Conservation (phyloP, 352 stramenopile genomes). For the Phytophthora cryptogea region DNA sequence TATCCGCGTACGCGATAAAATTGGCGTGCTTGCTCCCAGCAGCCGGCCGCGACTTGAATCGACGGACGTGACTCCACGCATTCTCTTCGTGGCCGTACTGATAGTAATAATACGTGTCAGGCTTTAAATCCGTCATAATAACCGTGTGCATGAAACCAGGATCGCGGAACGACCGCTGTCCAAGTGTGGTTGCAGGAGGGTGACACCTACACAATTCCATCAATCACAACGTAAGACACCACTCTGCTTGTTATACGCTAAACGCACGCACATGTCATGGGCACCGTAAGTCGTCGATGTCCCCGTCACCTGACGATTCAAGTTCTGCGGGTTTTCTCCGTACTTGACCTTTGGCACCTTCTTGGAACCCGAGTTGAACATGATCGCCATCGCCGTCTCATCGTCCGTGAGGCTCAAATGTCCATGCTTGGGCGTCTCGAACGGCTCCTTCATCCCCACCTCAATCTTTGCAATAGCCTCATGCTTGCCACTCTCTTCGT, state of each 20-base stretch:
- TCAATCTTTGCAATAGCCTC: slow-evolving; percentile 38
- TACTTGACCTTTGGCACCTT: slow-evolving; percentile 51
- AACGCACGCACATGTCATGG: slow-evolving; percentile 50
- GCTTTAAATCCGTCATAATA: slow-evolving; percentile 49
- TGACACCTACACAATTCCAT: slow-evolving; percentile 48
- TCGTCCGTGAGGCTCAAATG: slow-evolving; percentile 67
- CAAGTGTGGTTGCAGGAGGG: slow-evolving; percentile 46
- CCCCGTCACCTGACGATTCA: slow-evolving; percentile 34
- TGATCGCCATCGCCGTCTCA: slow-evolving; percentile 57
- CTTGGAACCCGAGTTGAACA: slow-evolving; percentile 74
- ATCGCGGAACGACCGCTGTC: slow-evolving; percentile 53
- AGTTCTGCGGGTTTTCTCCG: slow-evolving; percentile 28
- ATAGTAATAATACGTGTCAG: slow-evolving; percentile 59
- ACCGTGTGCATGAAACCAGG: slow-evolving; percentile 72
- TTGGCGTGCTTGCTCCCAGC: slow-evolving; percentile 40
- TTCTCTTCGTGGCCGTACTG: slow-evolving; percentile 61
- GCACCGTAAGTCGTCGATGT: slow-evolving; percentile 60
- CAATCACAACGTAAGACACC: not conserved
- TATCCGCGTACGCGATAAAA: slow-evolving; percentile 70
- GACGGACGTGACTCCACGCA: slow-evolving; percentile 44
- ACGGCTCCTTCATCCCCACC: slow-evolving; percentile 53
- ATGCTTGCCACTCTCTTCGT: slow-evolving; percentile 21
- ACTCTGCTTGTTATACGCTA: not conserved
- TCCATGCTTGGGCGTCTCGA: slow-evolving; percentile 69
- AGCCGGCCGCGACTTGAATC: slow-evolving; percentile 47